Evolutionary conservation across 805 yeast species (phyloP).

Genomic region (Wickerhamiella shivajii): DNA sequence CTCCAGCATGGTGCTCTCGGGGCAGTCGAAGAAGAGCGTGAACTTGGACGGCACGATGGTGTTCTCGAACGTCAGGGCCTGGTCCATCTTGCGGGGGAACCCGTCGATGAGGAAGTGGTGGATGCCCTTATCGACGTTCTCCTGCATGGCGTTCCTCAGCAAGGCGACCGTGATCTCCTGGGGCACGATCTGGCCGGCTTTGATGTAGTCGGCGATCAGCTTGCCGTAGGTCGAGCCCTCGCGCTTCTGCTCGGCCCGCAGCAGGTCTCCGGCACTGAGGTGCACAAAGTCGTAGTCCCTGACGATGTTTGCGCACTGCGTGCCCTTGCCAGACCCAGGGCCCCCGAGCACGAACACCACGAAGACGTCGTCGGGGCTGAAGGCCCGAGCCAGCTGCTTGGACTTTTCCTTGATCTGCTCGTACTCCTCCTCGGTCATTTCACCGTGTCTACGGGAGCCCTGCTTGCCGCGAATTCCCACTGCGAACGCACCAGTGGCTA

Average conservation of each 20-base stretch:
- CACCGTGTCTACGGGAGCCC: constrained; percentile 18
- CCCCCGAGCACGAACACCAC: constrained; percentile 92
- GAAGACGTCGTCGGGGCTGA: constrained; percentile 52
- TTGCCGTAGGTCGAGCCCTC: constrained; percentile 74
- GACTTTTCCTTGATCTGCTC: constrained; percentile 23
- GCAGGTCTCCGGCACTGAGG: constrained; percentile 88
- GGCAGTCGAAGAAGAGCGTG: constrained; percentile 37
- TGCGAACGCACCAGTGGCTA: constrained; percentile 24
- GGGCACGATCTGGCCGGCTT: constrained; percentile 85
- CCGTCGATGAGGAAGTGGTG: constrained; percentile 75
- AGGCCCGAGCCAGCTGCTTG: constrained; percentile 27
- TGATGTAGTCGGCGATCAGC: constrained; percentile 67
- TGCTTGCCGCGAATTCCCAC: constrained; percentile 20
- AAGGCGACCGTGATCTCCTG: constrained; percentile 79
- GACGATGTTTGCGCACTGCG: constrained; percentile 83
- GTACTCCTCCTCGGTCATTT: constrained; percentile 25
- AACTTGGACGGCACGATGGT: constrained; percentile 30
- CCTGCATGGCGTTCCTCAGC: constrained; percentile 62
- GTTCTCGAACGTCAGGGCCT: constrained; percentile 85
- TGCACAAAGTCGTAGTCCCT: constrained; percentile 71
- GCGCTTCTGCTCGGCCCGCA: constrained; percentile 82
- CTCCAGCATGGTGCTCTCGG: constrained; percentile 68
- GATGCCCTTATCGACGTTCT: constrained; percentile 33
- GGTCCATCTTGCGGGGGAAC: constrained; percentile 97
- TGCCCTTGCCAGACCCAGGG: constrained; percentile 96